A percentile compares a stretch with the other conserved stretches of the same genome.
Conservation (phyloP, 805 yeast species). For the Debaryomyces tyrocola region DNA sequence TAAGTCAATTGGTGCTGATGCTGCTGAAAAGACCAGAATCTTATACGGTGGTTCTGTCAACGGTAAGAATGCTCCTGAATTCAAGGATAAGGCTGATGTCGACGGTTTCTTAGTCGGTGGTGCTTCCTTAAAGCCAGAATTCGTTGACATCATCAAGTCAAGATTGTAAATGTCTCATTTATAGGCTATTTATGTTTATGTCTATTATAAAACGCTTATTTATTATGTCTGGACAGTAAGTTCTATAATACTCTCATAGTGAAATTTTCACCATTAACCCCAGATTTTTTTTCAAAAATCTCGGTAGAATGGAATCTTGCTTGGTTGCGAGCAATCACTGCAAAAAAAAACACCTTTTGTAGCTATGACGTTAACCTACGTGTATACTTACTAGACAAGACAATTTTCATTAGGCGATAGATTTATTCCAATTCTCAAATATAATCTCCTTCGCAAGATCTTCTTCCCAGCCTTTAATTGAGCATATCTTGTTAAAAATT, state of each 20-base stretch:
- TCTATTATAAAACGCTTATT: not conserved
- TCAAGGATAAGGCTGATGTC: slow-evolving; percentile 89
- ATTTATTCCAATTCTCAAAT: slow-evolving; percentile 10
- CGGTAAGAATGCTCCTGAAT: slow-evolving; percentile 86
- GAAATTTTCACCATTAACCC: not conserved
- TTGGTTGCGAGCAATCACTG: not conserved
- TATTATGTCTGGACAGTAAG: not conserved
- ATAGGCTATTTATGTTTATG: not conserved
- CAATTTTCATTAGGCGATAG: not conserved
- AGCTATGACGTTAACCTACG: too few species aligned
- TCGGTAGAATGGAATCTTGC: not conserved
- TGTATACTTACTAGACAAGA: too few species aligned
- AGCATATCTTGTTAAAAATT: slow-evolving; percentile 17
- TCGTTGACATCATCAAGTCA: slow-evolving; percentile 90
- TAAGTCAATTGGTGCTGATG: slow-evolving; percentile 71
- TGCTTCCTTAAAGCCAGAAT: slow-evolving; percentile 98
- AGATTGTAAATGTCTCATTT: slow-evolving; percentile 52
- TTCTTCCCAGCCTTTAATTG: slow-evolving; percentile 10
- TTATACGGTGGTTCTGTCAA: slow-evolving; percentile 98
- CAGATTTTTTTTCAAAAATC: not conserved
- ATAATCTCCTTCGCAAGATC: slow-evolving; percentile 6
- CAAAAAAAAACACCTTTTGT: not conserved
- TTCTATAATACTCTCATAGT: not conserved
- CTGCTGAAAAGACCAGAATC: slow-evolving; percentile 81
- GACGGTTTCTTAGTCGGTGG: slow-evolving; percentile 99